Conservation (phyloP, 2,329 filamentous ascomycete genomes). For the Aspergillus pseudonomiae region DNA sequence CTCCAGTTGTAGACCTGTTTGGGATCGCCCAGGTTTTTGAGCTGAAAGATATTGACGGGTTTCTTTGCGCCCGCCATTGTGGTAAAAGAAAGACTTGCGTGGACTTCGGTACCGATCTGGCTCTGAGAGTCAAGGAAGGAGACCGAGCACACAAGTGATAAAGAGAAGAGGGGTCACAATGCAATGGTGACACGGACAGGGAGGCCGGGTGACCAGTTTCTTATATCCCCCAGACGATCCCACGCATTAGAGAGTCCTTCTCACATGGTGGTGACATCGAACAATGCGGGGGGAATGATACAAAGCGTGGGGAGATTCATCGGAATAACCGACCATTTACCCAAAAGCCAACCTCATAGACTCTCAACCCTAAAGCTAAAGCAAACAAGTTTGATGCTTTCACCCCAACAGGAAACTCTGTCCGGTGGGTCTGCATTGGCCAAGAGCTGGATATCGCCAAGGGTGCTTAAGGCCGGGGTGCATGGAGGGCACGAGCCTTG, state of each 20-base stretch:
- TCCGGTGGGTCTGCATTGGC: conserved; percentile 1
- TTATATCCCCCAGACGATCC: neutral
- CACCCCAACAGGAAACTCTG: neutral
- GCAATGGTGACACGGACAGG: neutral
- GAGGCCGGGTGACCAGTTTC: neutral
- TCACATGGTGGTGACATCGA: neutral
- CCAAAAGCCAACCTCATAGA: neutral
- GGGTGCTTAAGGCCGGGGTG: conserved; percentile 1
- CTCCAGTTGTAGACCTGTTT: conserved; percentile 75
- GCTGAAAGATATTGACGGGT: conserved; percentile 58
- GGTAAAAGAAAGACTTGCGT: neutral
- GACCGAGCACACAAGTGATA: neutral
- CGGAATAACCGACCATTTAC: neutral
- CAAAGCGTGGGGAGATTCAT: neutral
- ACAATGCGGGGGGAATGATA: neutral
- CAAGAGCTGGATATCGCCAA: conserved; percentile 7
- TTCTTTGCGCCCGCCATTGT: conserved; percentile 51
- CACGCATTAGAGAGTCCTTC: neutral
- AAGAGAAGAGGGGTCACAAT: neutral
- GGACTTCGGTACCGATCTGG: neutral
- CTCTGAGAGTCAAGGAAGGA: neutral
- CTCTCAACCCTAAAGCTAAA: neutral
- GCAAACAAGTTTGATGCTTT: neutral
- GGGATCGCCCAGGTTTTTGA: conserved; percentile 67
- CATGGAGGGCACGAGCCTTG: neutral